These are phyloP conservation scores for Lyophyllum decastes DNA, from an alignment of 768 basidiomycete genomes.

Conservation along the genomic window DNA sequence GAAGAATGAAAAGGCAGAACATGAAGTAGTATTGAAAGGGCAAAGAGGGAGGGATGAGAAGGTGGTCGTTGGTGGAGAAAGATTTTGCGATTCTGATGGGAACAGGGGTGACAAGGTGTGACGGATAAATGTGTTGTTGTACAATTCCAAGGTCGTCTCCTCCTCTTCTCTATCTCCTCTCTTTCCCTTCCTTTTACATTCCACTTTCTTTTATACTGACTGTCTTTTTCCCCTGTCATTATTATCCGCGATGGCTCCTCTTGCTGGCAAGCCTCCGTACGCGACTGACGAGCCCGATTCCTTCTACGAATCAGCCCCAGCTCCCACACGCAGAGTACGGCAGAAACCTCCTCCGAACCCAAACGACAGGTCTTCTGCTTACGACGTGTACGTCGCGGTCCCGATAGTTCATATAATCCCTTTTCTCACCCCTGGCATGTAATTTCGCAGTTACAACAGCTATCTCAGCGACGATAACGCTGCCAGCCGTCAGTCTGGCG, in stretches of 20 bases:
- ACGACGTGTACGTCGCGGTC: slow-evolving; percentile 59
- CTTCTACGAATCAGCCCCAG: slow-evolving; percentile 49
- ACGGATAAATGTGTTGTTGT: neutral
- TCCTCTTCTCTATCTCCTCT: slow-evolving; percentile 1
- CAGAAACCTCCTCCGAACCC: slow-evolving; percentile 49
- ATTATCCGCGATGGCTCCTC: slow-evolving; percentile 38
- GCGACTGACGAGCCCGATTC: slow-evolving; percentile 71
- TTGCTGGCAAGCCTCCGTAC: slow-evolving; percentile 65
- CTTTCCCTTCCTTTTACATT: slow-evolving; percentile 5
- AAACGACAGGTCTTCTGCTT: slow-evolving; percentile 60
- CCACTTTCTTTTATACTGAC: slow-evolving; percentile 17
- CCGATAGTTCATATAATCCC: slow-evolving; percentile 2
- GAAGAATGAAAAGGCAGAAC: no score
- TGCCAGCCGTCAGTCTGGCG: slow-evolving; percentile 50
- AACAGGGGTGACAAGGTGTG: slow-evolving; percentile 6
- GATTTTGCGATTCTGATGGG: neutral
- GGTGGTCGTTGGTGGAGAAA: neutral
- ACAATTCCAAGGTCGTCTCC: neutral
- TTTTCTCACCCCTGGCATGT: slow-evolving; percentile 8
- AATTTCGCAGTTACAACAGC: slow-evolving; percentile 58
- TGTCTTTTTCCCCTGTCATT: slow-evolving; percentile 19
- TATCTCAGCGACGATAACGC: slow-evolving; percentile 44
- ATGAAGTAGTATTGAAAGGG: neutral
- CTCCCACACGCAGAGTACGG: slow-evolving; percentile 43
- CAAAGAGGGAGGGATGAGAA: neutral